Evolutionary conservation across 2,329 filamentous ascomycete species (phyloP).

Genomic region (Pseudonectria foliicola): DNA sequence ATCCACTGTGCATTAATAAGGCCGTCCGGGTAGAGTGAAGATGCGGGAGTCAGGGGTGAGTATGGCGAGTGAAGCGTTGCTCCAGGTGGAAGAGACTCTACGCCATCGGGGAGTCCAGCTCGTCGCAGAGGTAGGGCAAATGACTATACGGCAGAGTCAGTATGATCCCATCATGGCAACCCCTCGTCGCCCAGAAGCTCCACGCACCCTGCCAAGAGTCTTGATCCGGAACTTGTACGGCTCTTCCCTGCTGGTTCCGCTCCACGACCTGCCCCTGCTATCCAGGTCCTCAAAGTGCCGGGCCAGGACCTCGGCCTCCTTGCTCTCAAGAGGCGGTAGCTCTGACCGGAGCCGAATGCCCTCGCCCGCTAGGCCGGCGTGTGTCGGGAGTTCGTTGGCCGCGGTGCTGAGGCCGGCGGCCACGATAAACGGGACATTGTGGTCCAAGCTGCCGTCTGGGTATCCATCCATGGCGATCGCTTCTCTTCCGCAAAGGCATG

Average conservation of each 20-base stretch:
- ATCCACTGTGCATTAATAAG: constrained; percentile 78
- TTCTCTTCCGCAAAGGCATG: constrained; percentile 15
- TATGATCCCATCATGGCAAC: constrained; percentile 11
- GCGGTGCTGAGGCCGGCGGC: constrained; percentile 62
- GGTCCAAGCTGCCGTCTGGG: constrained; percentile 70
- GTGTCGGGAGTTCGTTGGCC: constrained; percentile 34
- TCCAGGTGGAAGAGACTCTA: constrained; percentile 39
- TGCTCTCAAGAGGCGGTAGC: constrained; percentile 57
- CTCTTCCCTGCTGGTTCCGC: constrained; percentile 44
- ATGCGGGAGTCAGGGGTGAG: constrained; percentile 79
- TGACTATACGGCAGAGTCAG: constrained; percentile 34
- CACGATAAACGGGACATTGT: constrained; percentile 79
- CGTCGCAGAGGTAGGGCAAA: constrained; percentile 51
- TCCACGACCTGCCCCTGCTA: constrained; percentile 60
- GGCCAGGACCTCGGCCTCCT: constrained; percentile 58
- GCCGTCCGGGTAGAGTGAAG: constrained; percentile 82
- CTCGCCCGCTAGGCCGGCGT: constrained; percentile 48
- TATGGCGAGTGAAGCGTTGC: constrained; percentile 79
- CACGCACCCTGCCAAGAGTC: constrained; percentile 67
- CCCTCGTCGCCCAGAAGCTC: constrained; percentile 24
- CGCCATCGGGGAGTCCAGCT: constrained; percentile 44
- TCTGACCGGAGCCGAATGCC: constrained; percentile 63
- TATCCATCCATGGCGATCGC: constrained; percentile 64
- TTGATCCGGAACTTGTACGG: constrained; percentile 61
- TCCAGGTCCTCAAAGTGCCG: constrained; percentile 61